Evolutionary conservation across 768 basidiomycete genomes (phyloP).

Genomic region (Suillus paluster): DNA sequence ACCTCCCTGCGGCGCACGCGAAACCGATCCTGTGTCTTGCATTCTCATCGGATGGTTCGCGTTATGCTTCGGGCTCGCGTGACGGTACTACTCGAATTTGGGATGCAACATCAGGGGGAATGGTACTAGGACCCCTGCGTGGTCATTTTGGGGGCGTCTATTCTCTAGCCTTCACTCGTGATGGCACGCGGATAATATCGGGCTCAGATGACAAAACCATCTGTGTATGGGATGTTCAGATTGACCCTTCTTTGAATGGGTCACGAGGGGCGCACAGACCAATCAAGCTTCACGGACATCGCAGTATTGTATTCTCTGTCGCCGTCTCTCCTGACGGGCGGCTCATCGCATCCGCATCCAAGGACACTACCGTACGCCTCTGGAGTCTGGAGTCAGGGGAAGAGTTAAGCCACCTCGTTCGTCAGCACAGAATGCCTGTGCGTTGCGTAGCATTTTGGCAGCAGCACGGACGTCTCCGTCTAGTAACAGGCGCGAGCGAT

Average conservation of each 20-base stretch:
- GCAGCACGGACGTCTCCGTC: constrained; percentile 25
- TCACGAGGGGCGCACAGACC: constrained; percentile 9
- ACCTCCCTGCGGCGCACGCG: constrained; percentile 25
- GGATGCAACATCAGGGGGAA: constrained; percentile 27
- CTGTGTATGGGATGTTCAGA: constrained; percentile 33
- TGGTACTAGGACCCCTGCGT: constrained; percentile 18
- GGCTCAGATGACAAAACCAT: constrained; percentile 35
- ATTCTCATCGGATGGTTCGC: constrained; percentile 30
- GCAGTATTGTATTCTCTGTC: constrained; percentile 29
- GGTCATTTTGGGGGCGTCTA: constrained; percentile 26
- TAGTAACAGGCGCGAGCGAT: constrained; percentile 33
- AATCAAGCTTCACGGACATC: constrained; percentile 24
- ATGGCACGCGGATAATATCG: constrained; percentile 32
- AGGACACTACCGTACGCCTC: constrained; percentile 34
- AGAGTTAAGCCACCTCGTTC: constrained; percentile 30
- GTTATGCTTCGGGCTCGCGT: constrained; percentile 36
- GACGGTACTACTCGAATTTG: constrained; percentile 33
- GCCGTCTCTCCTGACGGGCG: constrained; percentile 35
- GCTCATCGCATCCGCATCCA: constrained; percentile 35
- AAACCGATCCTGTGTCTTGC: constrained; percentile 32
- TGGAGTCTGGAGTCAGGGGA: constrained; percentile 27
- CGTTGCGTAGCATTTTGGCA: constrained; percentile 31
- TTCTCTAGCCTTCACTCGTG: constrained; percentile 33
- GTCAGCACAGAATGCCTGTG: constrained; percentile 30
- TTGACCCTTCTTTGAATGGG: constrained; percentile 19